Conservation (phyloP, 345 rosid genomes). For the Eucalyptus cloeziana region DNA sequence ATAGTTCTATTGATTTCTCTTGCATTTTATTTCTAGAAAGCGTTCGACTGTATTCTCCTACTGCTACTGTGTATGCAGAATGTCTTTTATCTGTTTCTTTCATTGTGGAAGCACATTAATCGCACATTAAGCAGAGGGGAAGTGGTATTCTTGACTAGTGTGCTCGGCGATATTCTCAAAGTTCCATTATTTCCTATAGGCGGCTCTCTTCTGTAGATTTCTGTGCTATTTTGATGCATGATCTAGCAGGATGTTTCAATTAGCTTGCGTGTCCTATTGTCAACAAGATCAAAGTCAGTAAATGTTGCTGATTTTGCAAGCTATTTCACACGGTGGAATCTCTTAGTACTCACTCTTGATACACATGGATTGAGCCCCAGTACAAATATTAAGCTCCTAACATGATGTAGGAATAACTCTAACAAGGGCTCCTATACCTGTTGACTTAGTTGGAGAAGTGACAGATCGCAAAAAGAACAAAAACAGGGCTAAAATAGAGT, state of each 20-base stretch:
- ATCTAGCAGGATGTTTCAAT: not conserved
- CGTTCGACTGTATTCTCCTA: not conserved
- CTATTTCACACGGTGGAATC: not conserved
- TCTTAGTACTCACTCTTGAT: not conserved
- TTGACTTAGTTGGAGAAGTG: not conserved
- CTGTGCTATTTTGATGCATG: not conserved
- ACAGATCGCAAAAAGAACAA: not conserved
- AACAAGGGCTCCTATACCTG: accelerated
- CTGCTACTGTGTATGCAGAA: not conserved
- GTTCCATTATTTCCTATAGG: not conserved
- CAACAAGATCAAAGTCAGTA: not conserved
- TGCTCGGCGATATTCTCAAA: accelerated
- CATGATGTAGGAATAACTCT: not conserved
- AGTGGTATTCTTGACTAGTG: not conserved
- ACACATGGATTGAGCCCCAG: not conserved
- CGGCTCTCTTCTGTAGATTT: not conserved
- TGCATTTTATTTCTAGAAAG: not conserved
- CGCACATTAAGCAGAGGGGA: not conserved
- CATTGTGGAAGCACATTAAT: not conserved
- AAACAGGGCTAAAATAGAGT: not conserved
- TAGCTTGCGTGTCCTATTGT: not conserved
- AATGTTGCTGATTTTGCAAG: not conserved
- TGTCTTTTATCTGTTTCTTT: not conserved
- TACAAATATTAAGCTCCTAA: not conserved
- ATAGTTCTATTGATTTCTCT: not conserved